These are phyloP conservation scores for Aspergillus eucalypticola DNA, from an alignment of 2,329 filamentous ascomycete species.

Conservation along the genomic window DNA sequence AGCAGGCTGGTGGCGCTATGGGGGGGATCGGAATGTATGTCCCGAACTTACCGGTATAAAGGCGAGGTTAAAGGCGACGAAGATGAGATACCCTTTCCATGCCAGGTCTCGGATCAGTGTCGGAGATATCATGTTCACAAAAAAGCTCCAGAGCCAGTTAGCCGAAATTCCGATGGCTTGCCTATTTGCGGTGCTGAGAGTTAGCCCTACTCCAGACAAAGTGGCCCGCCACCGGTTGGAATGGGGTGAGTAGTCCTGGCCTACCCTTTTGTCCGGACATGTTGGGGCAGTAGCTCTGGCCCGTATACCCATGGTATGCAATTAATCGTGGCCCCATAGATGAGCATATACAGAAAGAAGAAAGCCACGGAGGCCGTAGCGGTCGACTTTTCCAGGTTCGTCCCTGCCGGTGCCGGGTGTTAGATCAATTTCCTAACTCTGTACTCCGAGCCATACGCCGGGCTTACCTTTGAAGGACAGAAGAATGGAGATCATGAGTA, in stretches of 20 bases:
- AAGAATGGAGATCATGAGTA: constrained; percentile 44
- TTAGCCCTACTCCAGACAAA: constrained; percentile 5
- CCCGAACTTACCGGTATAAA: constrained; percentile 37
- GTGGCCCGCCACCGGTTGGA: background rate
- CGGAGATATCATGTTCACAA: constrained; percentile 42
- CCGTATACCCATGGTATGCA: constrained; percentile 55
- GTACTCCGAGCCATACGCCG: background rate
- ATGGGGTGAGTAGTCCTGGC: constrained; percentile 9
- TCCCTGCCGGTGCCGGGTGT: constrained; percentile 19
- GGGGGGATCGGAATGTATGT: background rate
- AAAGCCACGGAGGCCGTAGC: constrained; percentile 51
- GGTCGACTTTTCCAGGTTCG: constrained; percentile 40
- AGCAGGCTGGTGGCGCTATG: background rate
- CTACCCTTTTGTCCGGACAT: constrained; percentile 52
- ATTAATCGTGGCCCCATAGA: constrained; percentile 48
- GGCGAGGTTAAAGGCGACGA: constrained; percentile 37
- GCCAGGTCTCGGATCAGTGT: constrained; percentile 33
- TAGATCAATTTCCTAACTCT: background rate
- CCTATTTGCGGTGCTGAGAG: constrained; percentile 13
- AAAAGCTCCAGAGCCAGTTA: constrained; percentile 56
- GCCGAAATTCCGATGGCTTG: constrained; percentile 50
- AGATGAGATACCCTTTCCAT: constrained; percentile 40
- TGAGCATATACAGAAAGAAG: constrained; percentile 50
- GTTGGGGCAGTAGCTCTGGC: constrained; percentile 53
- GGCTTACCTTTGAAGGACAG: constrained; percentile 46